Evolutionary conservation across 768 basidiomycete species (phyloP).

Genomic region (Crassisporium funariophilum): DNA sequence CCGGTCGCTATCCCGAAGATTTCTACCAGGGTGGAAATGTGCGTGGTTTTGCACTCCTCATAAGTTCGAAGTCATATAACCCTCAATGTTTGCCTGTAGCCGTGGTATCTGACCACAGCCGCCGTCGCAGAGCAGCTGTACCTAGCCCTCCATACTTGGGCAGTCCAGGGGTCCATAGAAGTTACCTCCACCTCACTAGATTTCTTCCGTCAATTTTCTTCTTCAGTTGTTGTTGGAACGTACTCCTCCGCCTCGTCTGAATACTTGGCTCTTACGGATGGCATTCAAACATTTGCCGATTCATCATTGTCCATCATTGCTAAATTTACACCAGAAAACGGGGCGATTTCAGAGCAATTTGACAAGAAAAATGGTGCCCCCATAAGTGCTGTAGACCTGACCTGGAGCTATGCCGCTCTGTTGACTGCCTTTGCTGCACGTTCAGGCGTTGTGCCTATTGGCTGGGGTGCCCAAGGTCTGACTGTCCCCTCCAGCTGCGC

Average conservation of each 20-base stretch:
- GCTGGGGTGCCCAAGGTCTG: conserved; percentile 70
- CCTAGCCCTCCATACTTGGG: conserved; percentile 69
- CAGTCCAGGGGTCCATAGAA: conserved; percentile 45
- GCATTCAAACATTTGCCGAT: conserved; percentile 62
- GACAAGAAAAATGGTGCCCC: conserved; percentile 49
- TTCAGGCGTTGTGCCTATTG: conserved; percentile 43
- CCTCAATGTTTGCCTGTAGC: conserved; percentile 39
- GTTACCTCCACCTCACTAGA: conserved; percentile 64
- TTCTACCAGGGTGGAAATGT: conserved; percentile 67
- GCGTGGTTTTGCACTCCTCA: too few species aligned
- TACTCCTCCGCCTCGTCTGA: conserved; percentile 49
- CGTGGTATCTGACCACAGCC: conserved; percentile 74
- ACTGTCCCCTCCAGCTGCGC: conserved; percentile 48
- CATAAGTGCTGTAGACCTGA: conserved; percentile 64
- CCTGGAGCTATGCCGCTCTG: conserved; percentile 75
- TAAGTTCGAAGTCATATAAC: conserved; percentile 18
- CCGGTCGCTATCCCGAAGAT: conserved; percentile 75
- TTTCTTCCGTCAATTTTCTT: conserved; percentile 66
- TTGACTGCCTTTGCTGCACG: conserved; percentile 61
- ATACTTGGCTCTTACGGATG: conserved; percentile 49
- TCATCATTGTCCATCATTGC: conserved; percentile 58
- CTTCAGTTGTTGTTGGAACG: conserved; percentile 50
- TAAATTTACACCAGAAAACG: conserved; percentile 63
- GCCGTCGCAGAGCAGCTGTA: conserved; percentile 80
- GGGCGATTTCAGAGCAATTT: conserved; percentile 68